Conservation (phyloP, 1,284 basidiomycete species). For the Trametes polyzona region DNA sequence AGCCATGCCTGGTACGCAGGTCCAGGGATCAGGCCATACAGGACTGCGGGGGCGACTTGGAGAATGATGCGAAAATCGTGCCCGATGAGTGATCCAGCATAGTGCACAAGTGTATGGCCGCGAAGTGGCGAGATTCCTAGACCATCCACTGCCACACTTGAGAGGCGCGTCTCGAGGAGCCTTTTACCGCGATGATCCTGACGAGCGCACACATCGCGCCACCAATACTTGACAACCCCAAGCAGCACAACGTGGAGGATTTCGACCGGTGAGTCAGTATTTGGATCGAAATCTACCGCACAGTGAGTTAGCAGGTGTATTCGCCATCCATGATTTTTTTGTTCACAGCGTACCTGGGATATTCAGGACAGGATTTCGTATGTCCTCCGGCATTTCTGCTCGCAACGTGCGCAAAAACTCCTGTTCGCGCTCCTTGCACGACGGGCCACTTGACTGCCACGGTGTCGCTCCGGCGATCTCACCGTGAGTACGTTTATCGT, state of each 20-base stretch:
- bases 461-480: too few relatives aligned
- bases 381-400: neutral
- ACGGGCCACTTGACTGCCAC: too few relatives aligned
- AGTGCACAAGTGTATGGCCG: conserved; percentile 32
- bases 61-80: conserved; percentile 32
- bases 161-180: conserved; percentile 25
- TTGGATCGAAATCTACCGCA: conserved; percentile 33
- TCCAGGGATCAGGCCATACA: conserved; percentile 27
- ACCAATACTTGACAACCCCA: conserved; percentile 40
- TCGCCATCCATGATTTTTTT: too few relatives aligned
- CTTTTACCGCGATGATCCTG: conserved; percentile 16
- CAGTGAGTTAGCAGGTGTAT: too few relatives aligned
- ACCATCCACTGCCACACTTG: conserved; percentile 22
- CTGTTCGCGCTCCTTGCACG: too few relatives aligned
- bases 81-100: conserved; percentile 33
- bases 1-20: conserved; percentile 28
- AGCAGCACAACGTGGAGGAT: conserved; percentile 38
- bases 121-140: conserved; percentile 23
- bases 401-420: neutral
- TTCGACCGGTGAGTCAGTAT: conserved; percentile 38
- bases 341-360: conserved; percentile 7
- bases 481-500: too few relatives aligned
- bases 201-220: conserved; percentile 34
- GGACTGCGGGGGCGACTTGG: conserved; percentile 32
- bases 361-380: conserved; percentile 1